These are phyloP conservation scores for Escovopsis weberi DNA, from an alignment of 2,329 filamentous ascomycete genomes.

Conservation along the genomic window DNA sequence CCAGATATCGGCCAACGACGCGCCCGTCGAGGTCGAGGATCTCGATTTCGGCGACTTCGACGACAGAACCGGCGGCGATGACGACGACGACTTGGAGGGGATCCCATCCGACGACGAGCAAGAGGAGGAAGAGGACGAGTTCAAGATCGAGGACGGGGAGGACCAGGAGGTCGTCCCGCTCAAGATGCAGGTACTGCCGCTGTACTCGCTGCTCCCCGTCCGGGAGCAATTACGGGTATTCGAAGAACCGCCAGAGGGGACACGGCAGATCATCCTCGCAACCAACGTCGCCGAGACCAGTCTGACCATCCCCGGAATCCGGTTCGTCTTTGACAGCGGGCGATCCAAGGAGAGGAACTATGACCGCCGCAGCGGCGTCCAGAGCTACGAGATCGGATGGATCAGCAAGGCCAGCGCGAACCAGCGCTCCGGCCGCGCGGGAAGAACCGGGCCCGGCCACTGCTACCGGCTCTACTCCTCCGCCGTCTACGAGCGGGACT, in stretches of 20 bases:
- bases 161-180: constrained; percentile 44
- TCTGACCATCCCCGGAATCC: constrained; percentile 87
- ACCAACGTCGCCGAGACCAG: constrained; percentile 97
- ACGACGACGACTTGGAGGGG: constrained; percentile 30
- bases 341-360: constrained; percentile 86
- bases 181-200: constrained; percentile 76
- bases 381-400: constrained; percentile 91
- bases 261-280: constrained; percentile 73
- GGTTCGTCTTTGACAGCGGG: constrained; percentile 92
- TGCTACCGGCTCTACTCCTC: constrained; percentile 93
- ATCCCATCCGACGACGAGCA: constrained; percentile 43
- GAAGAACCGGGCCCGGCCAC: constrained; percentile 88
- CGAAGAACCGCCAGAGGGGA: constrained; percentile 66
- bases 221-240: constrained; percentile 87
- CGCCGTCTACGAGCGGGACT: constrained; percentile 82
- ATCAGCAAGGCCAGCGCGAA: constrained; percentile 94
- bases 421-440: constrained; percentile 84
- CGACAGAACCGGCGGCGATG: constrained; percentile 45
- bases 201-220: constrained; percentile 86
- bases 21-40: constrained; percentile 72
- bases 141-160: constrained; percentile 58
- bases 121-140: constrained; percentile 44
- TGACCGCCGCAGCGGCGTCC: constrained; percentile 75
- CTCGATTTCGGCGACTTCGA: constrained; percentile 63
- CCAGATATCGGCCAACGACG: constrained; percentile 60